phyloP scores from a whole-genome alignment of 768 basidiomycete genomes.

The Hygrophorus pudorinus region DNA sequence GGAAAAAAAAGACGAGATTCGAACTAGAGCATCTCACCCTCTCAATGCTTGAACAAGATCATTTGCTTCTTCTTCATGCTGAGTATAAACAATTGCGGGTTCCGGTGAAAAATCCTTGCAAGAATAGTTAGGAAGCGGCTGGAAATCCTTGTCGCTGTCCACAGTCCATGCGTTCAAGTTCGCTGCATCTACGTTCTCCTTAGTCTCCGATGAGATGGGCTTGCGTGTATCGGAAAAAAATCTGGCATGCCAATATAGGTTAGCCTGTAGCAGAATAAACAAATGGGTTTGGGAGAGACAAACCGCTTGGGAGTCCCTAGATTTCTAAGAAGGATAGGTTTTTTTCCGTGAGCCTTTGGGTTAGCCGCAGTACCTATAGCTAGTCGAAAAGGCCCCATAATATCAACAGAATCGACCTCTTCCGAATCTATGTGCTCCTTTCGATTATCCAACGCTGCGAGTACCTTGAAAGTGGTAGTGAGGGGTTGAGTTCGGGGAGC shows the following conservation, averaged over 20 bases:
- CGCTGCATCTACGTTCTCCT: neutral
- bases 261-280: too few relatives aligned
- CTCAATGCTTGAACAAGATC: constrained; percentile 19
- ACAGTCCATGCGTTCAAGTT: neutral
- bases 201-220: neutral
- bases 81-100: constrained; percentile 18
- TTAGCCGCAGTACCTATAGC: neutral
- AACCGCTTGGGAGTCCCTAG: too few relatives aligned
- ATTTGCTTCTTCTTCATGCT: constrained; percentile 20
- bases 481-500: neutral
- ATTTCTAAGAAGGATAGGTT: neutral
- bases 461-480: neutral
- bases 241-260: too few relatives aligned
- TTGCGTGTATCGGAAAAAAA: too few relatives aligned
- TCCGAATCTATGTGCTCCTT: neutral
- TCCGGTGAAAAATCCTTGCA: constrained; percentile 20
- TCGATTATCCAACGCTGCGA: neutral
- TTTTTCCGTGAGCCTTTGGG: neutral
- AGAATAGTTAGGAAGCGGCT: constrained; percentile 16
- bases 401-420: constrained; percentile 2
- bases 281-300: too few relatives aligned
- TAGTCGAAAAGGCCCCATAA: constrained; percentile 1
- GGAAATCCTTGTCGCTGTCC: neutral
- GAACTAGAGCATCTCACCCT: constrained; percentile 11
- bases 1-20: neutral